Base-by-base conservation (phyloP, 192 early-diverging fungal species). In the Coemansia guatemalensis region DNA sequence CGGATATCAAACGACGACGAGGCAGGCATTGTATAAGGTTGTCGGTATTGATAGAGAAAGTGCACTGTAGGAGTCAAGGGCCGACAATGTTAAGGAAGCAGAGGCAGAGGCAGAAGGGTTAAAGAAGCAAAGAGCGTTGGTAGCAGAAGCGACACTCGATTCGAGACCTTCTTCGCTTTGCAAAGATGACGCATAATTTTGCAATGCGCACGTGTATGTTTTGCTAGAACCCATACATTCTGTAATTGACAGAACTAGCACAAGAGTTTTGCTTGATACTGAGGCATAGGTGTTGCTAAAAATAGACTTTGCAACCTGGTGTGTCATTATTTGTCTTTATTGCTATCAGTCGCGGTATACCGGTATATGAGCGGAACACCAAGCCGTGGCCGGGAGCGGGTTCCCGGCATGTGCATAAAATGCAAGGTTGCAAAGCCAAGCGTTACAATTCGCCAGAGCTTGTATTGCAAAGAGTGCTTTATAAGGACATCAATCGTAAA, bases 401-500 rank as follows among this genome's bases (percentile, higher is more conserved):
- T 66, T 8, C 68, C 67, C 1, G 63, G 68, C 8, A 64, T 68
- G 48, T 94, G 92, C 61, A 77, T 87, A 63, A 95, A 95, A 67
- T 95, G 93, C 83, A 95, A 93, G 61, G 73, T 68, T 2, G 68
- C 80, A 48, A 69, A 72, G 41, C 86, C 92, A 8, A 84, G 78
- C 33, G 78, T 95, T 25, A 58, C 83, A 18, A 84, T 92, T 50
- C 84, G 92, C 51, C 85, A 85, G 61, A 84, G 85, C 39, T 72
- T 83, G 58, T 95, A 93, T 78, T 95, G 93, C 86, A 86, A 88
- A 86, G 85, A 84, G 39, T 93, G 92, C 72, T 93, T 94, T 65
- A 65, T 86, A n/a, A 82, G 82, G 48, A 76, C 83, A 27, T 84
- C 88, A 25, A 71, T 87, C 8, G 82, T 85, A 29, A 90, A 92